Conservation (phyloP, 164 flowering plant species). For the Sextonia rubra region DNA sequence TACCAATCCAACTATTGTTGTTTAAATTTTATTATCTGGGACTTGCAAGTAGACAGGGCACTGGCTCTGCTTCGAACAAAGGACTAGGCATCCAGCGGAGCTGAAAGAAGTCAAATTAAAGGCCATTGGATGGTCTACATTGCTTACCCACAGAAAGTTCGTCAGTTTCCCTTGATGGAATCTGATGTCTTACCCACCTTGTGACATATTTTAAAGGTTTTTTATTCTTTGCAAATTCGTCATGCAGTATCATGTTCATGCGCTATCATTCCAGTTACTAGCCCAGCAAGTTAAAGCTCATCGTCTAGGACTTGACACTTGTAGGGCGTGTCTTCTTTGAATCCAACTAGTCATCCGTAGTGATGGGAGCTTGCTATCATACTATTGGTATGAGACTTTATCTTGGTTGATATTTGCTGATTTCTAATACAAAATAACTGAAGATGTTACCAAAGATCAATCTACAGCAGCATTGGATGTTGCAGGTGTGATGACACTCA, state of each 20-base stretch:
- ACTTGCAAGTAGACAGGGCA: slow-evolving; percentile 35
- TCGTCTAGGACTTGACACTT: slow-evolving; percentile 93
- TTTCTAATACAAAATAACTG: slow-evolving; percentile 66
- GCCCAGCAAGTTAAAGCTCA: slow-evolving; percentile 95
- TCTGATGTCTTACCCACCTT: background rate
- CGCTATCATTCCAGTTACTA: slow-evolving; percentile 91
- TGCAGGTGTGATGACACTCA: slow-evolving; percentile 75
- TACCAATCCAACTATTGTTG: background rate
- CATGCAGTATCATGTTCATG: slow-evolving; percentile 95
- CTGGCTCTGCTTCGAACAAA: slow-evolving; percentile 61
- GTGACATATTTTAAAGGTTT: background rate
- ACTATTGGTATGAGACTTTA: slow-evolving; percentile 1
- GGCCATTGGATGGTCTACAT: slow-evolving; percentile 86
- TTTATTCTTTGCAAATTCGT: slow-evolving; percentile 60
- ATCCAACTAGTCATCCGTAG: background rate
- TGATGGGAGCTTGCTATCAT: background rate
- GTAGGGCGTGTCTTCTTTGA: slow-evolving; percentile 49
- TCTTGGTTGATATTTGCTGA: slow-evolving; percentile 17
- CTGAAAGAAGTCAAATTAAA: slow-evolving; percentile 52
- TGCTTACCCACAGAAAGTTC: slow-evolving; percentile 89
- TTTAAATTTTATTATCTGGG: background rate
- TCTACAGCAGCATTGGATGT: slow-evolving; percentile 46
- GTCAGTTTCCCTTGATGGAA: background rate
- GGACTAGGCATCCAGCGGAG: slow-evolving; percentile 98
- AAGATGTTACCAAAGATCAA: slow-evolving; percentile 41